Base-by-base conservation (phyloP, 768 basidiomycete species). In the Lentinula raphanica region DNA sequence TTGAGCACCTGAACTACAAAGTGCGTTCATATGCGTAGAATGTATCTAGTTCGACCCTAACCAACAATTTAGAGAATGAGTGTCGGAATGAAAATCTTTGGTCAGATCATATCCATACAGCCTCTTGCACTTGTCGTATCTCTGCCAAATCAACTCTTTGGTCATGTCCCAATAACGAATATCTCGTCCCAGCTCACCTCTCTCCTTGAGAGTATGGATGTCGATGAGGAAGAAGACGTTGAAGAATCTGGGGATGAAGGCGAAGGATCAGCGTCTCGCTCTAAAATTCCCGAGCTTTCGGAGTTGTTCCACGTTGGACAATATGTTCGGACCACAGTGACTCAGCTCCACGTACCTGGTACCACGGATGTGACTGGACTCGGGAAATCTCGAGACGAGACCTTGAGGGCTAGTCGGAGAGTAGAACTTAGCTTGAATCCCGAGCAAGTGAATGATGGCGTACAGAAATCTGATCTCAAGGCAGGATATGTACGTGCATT, bases 1-100 rank as follows among this genome's bases (percentile, higher is more conserved):
- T 96, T 38, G 94, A 98, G 67, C 90, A 94, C 70, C 76, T 97
- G 38, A 97, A 94, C 66, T 96, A 97, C 77, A 97, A 95, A 76
- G 93, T 90, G 57, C 54, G 69, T 64, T 29, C 9, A 29, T 12
- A 36, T 53, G 38, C 11, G 59, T 51, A 11, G 12, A 46, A 31
- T 48, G 42, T 6, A 28, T 21, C 8, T 31, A 35, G 21, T 50
- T 31, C 31, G 31, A 64, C 51, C 8, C 31, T 35, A 46, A 40
- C 32, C 45, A n/a, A 65, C 38, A 45, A 32, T 58, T 25, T 65
- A 95, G 92, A 85, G 93, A 63, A 75, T 97, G 12, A 72, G 78
- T 44, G 75, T 85, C 35, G 95, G 94, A 36, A 94, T 93, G 82
- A 93, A 87, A 67, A 80, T 98, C 21, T 76, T 98, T 35, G 88